Evolutionary conservation across 2,329 filamentous ascomycete species (phyloP).

Genomic region (Apiospora marii): DNA sequence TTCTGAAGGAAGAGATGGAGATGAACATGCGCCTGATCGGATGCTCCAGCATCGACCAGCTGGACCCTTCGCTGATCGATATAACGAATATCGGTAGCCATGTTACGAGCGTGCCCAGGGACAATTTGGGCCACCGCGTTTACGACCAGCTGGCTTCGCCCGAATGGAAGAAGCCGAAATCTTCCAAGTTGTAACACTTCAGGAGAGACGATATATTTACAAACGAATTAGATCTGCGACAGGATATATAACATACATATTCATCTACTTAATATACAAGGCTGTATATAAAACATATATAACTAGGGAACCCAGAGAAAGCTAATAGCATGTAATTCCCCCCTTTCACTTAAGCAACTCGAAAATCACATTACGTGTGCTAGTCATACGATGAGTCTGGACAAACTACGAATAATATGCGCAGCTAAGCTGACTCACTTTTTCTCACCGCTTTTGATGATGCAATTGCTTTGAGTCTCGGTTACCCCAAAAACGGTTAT

Average conservation of each 20-base stretch:
- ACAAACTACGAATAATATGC: neutral
- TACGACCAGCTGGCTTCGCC: conserved; percentile 64
- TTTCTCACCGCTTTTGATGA: conserved; percentile 16
- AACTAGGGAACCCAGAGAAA: neutral
- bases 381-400: neutral
- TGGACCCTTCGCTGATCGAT: conserved; percentile 85
- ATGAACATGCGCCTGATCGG: conserved; percentile 99
- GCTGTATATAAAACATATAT: neutral
- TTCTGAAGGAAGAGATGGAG: conserved; percentile 95
- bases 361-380: neutral
- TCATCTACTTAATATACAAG: neutral
- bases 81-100: conserved; percentile 70
- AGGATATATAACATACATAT: neutral
- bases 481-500: conserved; percentile 19
- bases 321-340: neutral
- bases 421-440: neutral
- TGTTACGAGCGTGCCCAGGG: conserved; percentile 55
- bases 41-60: conserved; percentile 74
- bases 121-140: conserved; percentile 55
- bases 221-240: neutral
- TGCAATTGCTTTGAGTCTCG: neutral
- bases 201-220: neutral
- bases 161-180: conserved; percentile 55
- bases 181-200: conserved; percentile 56
- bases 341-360: neutral